Evolutionary conservation across 345 rosid genomes (phyloP), one percentile per base, ranked within the genome.

Genomic region (Xanthoceras sorbifolium): DNA sequence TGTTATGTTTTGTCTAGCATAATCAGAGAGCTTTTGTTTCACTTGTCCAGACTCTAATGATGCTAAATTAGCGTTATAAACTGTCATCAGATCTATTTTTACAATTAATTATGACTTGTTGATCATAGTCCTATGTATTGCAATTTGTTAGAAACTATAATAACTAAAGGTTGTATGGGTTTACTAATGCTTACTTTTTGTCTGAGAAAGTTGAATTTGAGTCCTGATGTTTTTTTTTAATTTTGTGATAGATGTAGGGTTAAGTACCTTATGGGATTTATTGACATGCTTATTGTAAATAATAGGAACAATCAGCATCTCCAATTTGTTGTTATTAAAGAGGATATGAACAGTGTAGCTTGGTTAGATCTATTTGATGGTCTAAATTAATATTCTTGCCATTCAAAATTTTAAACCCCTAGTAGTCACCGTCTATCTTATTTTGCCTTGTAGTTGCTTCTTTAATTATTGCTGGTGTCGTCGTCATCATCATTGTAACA

Each of bases 391-490:
- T 50, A 5, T 2, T 57, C 9, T 18, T 26, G 15, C 15, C 23
- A 36, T 28, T 10, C 66, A 71, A 65, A 64, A 40, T 54, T 52
- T 23, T 54, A 15, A 34, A 54, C 50, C 62, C 15, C 46, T 0
- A 11, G 12, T 6, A 4, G 72, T 20, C 7, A 25, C n/a, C 23
- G 18, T 34, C 65, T 59, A 54, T 75, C 38, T 14, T 65, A 2
- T 25, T 34, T 32, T 61, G 29, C 46, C 31, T 61, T 70, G 15
- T 48, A 48, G 59, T 75, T 29, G 2, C 10, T 34, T 23, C 36
- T 75, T 20, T 64, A 67, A 14, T 25, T 14, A 14, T 65, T 71
- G 20, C 59, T 73, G 34, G 60, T 72, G 54, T 60, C 52, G 63
- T 67, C 69, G 7, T 14, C 22, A n/a, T 76, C 46, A 20, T 44